Evolutionary conservation across 495 filamentous ascomycete genomes (phyloP).

Genomic region (Aspergillus olivimuriae): DNA sequence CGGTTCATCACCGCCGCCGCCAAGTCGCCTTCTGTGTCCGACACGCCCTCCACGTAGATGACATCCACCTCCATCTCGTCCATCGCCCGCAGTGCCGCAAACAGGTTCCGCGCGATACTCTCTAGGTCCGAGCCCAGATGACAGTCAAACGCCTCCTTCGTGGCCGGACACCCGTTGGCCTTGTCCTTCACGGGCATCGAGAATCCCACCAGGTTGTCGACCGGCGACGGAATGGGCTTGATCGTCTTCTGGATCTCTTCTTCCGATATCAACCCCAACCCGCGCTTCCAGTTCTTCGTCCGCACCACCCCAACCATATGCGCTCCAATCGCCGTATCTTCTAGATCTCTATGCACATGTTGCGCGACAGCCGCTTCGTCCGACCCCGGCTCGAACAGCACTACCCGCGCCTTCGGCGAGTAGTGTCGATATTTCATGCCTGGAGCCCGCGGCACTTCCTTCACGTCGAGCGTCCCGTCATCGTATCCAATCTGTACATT

Average conservation of each 20-base stretch:
- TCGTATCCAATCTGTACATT: slow-evolving; percentile 66
- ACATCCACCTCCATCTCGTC: slow-evolving; percentile 72
- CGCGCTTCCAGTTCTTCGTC: slow-evolving; percentile 38
- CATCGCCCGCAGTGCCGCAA: slow-evolving; percentile 78
- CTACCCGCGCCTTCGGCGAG: slow-evolving; percentile 79
- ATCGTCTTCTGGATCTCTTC: slow-evolving; percentile 19
- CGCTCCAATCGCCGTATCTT: slow-evolving; percentile 30
- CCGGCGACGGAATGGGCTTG: slow-evolving; percentile 20
- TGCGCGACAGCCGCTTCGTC: slow-evolving; percentile 23
- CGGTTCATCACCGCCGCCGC: slow-evolving; percentile 97
- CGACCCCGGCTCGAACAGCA: slow-evolving; percentile 63
- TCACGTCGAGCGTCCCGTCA: slow-evolving; percentile 46
- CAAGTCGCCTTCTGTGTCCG: slow-evolving; percentile 65
- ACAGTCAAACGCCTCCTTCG: slow-evolving; percentile 41
- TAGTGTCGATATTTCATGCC: slow-evolving; percentile 99
- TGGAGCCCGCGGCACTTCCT: slow-evolving; percentile 66
- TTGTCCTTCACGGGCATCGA: slow-evolving; percentile 24
- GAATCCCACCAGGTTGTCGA: slow-evolving; percentile 28
- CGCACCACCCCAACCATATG: slow-evolving; percentile 42
- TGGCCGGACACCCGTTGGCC: slow-evolving; percentile 14
- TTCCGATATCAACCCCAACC: slow-evolving; percentile 23
- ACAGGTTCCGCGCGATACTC: slow-evolving; percentile 76
- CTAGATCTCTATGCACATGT: slow-evolving; percentile 30
- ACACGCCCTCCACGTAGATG: slow-evolving; percentile 88
- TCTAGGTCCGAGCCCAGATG: slow-evolving; percentile 60